Evolutionary conservation across 306 rosid species (phyloP).

Genomic region (Medicago arabica): DNA sequence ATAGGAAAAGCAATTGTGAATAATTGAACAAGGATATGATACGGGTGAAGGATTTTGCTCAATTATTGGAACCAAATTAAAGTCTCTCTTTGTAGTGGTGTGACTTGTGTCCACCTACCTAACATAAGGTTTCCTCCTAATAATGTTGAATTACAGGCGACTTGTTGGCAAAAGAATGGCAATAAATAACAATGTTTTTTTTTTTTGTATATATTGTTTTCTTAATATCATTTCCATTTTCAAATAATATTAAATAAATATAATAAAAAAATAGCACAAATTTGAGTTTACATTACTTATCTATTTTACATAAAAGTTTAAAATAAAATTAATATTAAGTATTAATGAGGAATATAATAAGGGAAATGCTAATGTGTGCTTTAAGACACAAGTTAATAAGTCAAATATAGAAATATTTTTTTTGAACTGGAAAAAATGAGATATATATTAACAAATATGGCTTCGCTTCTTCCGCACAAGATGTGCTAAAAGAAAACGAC

Average conservation of each 20-base stretch:
- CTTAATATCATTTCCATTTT: background rate
- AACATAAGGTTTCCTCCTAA: background rate
- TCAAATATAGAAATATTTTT: too few relatives aligned
- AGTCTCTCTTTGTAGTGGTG: slow-evolving; percentile 38
- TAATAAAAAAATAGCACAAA: background rate
- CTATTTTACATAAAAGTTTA: too few relatives aligned
- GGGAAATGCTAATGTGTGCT: too few relatives aligned
- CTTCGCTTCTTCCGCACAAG: too few relatives aligned
- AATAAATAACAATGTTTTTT: too few relatives aligned
- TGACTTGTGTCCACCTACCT: slow-evolving; percentile 14
- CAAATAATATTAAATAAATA: background rate
- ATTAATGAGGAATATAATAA: too few relatives aligned
- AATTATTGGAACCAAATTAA: slow-evolving; percentile 36
- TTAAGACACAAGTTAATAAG: too few relatives aligned
- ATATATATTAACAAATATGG: too few relatives aligned
- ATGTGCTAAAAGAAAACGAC: too few relatives aligned
- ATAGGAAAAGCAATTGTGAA: background rate
- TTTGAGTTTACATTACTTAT: background rate
- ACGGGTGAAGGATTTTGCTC: slow-evolving; percentile 35
- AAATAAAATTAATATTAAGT: too few relatives aligned
- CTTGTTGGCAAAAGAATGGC: background rate
- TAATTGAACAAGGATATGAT: slow-evolving; percentile 22
- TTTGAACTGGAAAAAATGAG: too few relatives aligned
- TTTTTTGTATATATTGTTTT: background rate
- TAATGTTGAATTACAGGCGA: background rate